These are phyloP conservation scores for Globisporangium camurandrum DNA, from an alignment of 352 stramenopile species.

Conservation along the genomic window DNA sequence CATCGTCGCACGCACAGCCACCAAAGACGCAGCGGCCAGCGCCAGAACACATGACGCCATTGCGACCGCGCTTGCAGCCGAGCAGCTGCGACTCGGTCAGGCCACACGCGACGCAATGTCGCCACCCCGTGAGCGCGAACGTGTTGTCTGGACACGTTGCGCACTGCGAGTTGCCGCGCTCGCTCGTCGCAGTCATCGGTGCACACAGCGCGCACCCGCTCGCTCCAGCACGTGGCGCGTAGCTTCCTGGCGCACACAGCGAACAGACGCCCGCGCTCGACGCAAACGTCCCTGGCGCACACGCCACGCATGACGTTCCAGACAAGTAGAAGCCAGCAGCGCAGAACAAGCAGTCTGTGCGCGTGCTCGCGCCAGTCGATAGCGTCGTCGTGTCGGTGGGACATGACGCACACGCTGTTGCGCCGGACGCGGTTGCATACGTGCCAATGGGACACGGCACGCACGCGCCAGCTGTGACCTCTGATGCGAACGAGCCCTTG, in stretches of 20 bases:
- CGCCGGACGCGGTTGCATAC: slow-evolving; percentile 19
- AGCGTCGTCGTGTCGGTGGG: slow-evolving; percentile 27
- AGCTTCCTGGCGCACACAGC: slow-evolving; percentile 36
- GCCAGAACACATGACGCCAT: slow-evolving; percentile 47
- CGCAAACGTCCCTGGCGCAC: slow-evolving; percentile 14
- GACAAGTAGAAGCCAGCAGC: slow-evolving; percentile 21
- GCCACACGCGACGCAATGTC: slow-evolving; percentile 41
- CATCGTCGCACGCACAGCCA: slow-evolving; percentile 34
- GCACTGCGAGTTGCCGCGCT: slow-evolving; percentile 22
- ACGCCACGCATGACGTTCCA: slow-evolving; percentile 18
- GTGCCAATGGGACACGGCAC: slow-evolving; percentile 31
- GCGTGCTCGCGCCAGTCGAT: slow-evolving; percentile 13
- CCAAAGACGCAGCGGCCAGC: slow-evolving; percentile 45
- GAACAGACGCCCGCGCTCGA: slow-evolving; percentile 25
- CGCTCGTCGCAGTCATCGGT: slow-evolving; percentile 27
- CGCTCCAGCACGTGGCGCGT: slow-evolving; percentile 12
- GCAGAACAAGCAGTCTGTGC: slow-evolving; percentile 30
- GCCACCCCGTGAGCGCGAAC: slow-evolving; percentile 49
- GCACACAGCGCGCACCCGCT: slow-evolving; percentile 30
- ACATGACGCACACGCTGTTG: slow-evolving; percentile 22
- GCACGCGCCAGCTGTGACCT: slow-evolving; percentile 25
- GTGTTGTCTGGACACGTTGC: slow-evolving; percentile 21
- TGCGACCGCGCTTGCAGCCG: slow-evolving; percentile 42
- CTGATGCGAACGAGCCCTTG: slow-evolving; percentile 28
- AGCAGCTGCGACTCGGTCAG: slow-evolving; percentile 11